Percentiles rank a stretch among this genome's conserved stretches.
Evolutionary conservation across 768 basidiomycete genomes (phyloP).

Genomic region (Macrolepiota dolichaula): DNA sequence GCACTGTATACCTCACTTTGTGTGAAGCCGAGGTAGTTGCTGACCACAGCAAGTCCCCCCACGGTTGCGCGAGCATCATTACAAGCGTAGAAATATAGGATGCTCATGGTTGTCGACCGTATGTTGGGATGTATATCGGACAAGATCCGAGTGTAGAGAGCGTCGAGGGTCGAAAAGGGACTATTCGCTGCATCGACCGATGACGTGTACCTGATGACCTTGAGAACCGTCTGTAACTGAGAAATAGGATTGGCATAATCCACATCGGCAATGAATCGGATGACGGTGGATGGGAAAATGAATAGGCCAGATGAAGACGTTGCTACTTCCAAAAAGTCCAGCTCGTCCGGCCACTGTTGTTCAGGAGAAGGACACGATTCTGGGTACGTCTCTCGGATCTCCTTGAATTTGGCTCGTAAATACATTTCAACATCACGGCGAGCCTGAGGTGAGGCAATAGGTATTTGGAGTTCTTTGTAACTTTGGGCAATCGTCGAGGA

Average conservation of each 20-base stretch:
- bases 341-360: slow-evolving; percentile 18
- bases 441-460: slow-evolving; percentile 9
- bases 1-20: too few species aligned
- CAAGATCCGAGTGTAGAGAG: not conserved
- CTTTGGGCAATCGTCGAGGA: not conserved
- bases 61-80: too few species aligned
- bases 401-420: slow-evolving; percentile 11
- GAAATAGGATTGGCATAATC: not conserved
- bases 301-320: slow-evolving; percentile 21
- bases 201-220: not conserved
- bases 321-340: slow-evolving; percentile 12
- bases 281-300: too few species aligned
- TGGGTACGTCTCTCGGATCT: slow-evolving; percentile 5
- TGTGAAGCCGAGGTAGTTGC: too few species aligned
- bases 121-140: not conserved
- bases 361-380: not conserved
- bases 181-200: not conserved
- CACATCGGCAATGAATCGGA: slow-evolving; percentile 18
- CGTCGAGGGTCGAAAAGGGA: not conserved
- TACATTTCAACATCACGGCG: slow-evolving; percentile 16
- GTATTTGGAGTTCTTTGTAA: not conserved
- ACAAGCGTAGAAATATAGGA: too few species aligned
- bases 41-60: too few species aligned
- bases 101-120: not conserved
- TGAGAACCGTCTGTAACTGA: slow-evolving; percentile 6